Conservation (phyloP, 768 basidiomycete genomes). For the Dacryopinax primogenitus region DNA sequence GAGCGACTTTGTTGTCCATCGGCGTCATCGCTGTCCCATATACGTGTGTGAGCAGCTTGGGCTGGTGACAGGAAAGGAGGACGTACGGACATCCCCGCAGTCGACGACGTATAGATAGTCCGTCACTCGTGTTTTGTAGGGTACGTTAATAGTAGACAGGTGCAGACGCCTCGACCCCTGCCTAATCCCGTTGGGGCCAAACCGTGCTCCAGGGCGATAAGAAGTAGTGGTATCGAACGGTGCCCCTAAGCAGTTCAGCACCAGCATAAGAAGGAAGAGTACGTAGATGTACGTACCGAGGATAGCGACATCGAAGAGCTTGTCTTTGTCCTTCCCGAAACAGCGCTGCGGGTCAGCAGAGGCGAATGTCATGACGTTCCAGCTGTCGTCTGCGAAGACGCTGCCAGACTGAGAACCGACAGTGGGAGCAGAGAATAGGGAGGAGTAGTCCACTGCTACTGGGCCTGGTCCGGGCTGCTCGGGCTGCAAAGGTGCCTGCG, state of each 20-base stretch:
- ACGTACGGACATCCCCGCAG: slow-evolving; percentile 25
- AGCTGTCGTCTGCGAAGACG: neutral
- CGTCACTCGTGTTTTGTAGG: slow-evolving; percentile 22
- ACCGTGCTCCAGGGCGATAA: slow-evolving; percentile 26
- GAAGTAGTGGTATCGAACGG: slow-evolving; percentile 28
- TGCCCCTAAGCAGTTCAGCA: slow-evolving; percentile 16
- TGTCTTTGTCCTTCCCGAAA: slow-evolving; percentile 22
- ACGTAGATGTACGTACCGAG: slow-evolving; percentile 15
- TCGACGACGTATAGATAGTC: slow-evolving; percentile 23
- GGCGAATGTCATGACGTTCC: slow-evolving; percentile 22
- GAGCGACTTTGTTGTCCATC: slow-evolving; percentile 25
- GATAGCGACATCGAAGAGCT: slow-evolving; percentile 25
- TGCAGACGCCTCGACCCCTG: slow-evolving; percentile 24
- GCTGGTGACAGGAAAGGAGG: neutral
- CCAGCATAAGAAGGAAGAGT: neutral
- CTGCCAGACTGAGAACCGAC: neutral
- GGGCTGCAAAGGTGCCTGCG: neutral
- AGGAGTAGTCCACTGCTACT: neutral
- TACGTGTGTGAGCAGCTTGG: neutral
- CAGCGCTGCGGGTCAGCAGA: slow-evolving; percentile 22
- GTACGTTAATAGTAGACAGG: slow-evolving; percentile 25
- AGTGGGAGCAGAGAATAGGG: neutral
- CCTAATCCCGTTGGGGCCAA: slow-evolving; percentile 28
- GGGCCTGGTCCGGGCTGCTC: neutral
- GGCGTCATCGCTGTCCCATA: neutral